Evolutionary conservation across 148 eudicot genomes (phyloP).

Genomic region (Pouteria glomerata): DNA sequence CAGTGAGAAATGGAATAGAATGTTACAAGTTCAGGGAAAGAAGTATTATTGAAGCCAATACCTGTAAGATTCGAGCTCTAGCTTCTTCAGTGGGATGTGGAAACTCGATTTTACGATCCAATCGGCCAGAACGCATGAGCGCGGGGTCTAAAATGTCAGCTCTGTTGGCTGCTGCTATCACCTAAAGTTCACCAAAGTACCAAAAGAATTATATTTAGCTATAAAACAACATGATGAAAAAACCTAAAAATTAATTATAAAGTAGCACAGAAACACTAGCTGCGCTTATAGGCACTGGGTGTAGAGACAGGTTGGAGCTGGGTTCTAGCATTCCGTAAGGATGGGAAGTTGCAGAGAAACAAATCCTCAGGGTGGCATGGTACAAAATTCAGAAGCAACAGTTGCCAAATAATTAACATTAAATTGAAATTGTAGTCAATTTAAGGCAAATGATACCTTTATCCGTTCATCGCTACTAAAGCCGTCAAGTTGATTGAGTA

Average conservation of each 20-base stretch:
- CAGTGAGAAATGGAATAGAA: neutral
- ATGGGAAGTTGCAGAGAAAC: neutral
- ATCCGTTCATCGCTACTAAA: slow-evolving; percentile 96
- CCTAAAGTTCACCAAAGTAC: slow-evolving; percentile 29
- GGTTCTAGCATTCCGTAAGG: neutral
- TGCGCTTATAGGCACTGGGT: neutral
- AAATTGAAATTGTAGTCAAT: neutral
- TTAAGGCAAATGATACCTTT: slow-evolving; percentile 45
- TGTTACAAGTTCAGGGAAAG: neutral
- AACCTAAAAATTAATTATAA: neutral
- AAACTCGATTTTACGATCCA: slow-evolving; percentile 98
- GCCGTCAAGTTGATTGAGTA: slow-evolving; percentile 96
- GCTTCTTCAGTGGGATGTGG: slow-evolving; percentile 99
- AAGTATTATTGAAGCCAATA: slow-evolving; percentile 12
- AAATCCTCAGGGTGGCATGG: neutral
- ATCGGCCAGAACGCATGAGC: slow-evolving; percentile 88
- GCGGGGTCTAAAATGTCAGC: slow-evolving; percentile 98
- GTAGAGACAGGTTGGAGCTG: too few relatives aligned
- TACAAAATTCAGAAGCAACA: neutral
- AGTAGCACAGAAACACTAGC: neutral
- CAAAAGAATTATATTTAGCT: neutral
- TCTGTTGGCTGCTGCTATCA: slow-evolving; percentile 91
- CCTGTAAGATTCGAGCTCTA: slow-evolving; percentile 94
- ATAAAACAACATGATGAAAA: neutral
- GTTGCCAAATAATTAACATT: neutral